Base-by-base conservation (phyloP, 2,329 filamentous ascomycete genomes). In the Elsinoe perseae region DNA sequence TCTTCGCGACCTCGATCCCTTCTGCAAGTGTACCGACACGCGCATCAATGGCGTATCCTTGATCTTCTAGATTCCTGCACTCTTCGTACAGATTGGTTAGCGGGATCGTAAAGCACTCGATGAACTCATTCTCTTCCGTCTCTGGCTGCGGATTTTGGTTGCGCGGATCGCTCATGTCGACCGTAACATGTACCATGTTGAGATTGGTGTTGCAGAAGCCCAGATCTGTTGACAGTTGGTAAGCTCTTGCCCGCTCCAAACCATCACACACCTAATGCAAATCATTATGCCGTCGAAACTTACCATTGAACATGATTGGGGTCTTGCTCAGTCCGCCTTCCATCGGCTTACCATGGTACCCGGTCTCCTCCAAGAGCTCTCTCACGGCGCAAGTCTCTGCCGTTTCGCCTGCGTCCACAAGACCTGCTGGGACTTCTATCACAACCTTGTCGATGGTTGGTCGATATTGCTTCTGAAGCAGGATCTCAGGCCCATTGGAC, bases 11-110 rank as follows among this genome's bases (percentile, higher is more conserved):
- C 66, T 91, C 83, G 58, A 92, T 83, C 0, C 87, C 87, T 69
- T 92, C 87, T 0, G 87, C 88, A 44, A 92, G 71, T 4, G 86
- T 88, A 1, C 85, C 87, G 1, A 92, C 84, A 36, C 87, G 77
- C 4, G 87, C 87, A 69, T 93, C 88, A 62, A 93, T 87, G 1
- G 85, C 87, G 69, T 81, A 90, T 0, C 88, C 88, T 61, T 89
- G 75, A 1, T 73, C 72, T 65, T 90, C 86, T 1, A 90, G 74
- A 61, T 69, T 78, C 67, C 82, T 81, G 66, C 84, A 84, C 55
- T 76, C 72, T 30, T 78, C 74, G 65, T 81, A 82, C 42, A 84
- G 67, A 64, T 81, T 77, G 20, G 70, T 65, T 12, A 84, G 65
- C 43, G 80, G 80, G 50, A 84, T 75, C 18, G 82, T 72, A 1